Conservation (phyloP, 1,284 basidiomycete genomes). For the Ustilago cynodontis region DNA sequence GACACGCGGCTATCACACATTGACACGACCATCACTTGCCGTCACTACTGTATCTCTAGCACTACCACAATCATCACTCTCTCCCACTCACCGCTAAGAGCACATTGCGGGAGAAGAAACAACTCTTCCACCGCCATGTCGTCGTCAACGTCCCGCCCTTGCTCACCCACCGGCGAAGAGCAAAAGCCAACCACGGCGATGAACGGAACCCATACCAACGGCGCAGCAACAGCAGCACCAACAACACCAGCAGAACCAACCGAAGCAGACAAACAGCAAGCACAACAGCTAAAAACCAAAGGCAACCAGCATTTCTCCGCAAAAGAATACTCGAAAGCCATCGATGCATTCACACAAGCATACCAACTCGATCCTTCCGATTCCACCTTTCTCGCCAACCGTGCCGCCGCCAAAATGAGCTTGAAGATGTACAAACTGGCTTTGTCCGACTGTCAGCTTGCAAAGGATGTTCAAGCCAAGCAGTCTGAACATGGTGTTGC, state of each 20-base stretch:
- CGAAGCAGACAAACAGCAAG: conserved; percentile 32
- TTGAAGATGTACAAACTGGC: conserved; percentile 81
- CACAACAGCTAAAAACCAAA: conserved; percentile 65
- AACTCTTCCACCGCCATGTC: conserved; percentile 13
- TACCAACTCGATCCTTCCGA: conserved; percentile 77
- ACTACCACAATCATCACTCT: background rate
- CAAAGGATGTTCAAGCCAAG: conserved; percentile 75
- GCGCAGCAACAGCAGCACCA: background rate
- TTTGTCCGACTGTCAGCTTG: conserved; percentile 82
- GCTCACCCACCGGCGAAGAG: conserved; percentile 8
- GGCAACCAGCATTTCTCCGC: conserved; percentile 66
- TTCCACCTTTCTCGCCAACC: conserved; percentile 83
- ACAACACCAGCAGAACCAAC: conserved; percentile 17
- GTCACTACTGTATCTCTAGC: no score
- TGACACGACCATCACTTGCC: conserved; percentile 34
- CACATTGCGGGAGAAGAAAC: no score
- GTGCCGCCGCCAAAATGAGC: conserved; percentile 86
- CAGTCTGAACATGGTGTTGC: conserved; percentile 35
- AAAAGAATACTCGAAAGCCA: conserved; percentile 64
- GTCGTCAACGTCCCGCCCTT: conserved; percentile 20
- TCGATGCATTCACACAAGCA: conserved; percentile 62
- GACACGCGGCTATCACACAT: conserved; percentile 12
- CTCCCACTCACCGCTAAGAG: no score
- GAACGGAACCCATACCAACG: conserved; percentile 8
- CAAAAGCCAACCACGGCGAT: no score